Evolutionary conservation across 1,139 yeast species (phyloP), one percentile per base, ranked within the genome.

Genomic region (Suhomyces terraborum): DNA sequence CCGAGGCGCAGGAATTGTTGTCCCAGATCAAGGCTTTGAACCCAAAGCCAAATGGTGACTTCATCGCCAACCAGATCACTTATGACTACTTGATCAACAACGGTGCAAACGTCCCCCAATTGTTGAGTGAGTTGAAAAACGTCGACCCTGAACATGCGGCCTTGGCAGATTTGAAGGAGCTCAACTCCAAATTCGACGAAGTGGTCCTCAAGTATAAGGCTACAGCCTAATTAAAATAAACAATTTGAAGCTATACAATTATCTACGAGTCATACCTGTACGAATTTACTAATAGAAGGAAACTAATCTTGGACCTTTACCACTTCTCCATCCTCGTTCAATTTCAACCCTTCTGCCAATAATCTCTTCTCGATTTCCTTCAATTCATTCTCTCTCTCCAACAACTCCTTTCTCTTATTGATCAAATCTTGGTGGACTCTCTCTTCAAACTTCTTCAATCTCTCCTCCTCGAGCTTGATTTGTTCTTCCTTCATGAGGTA

Each of bases 381-480:
- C 58, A 93, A 77, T 61, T 93, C 98, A 53, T 83, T 80, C 64
- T 93, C 98, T 59, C 97, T 80, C 43, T 88, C 89, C 55, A 84
- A 74, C 50, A 93, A 76, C 62, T 88, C 96, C 55, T 84, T 82
- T 52, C 95, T 78, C 74, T 89, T 89, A 59, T 80, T 80, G 55
- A 86, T 74, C 63, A 93, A 76, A 61, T 91, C 98, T 57, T 85
- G 86, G 62, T 88, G 96, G 18, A 93, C 96, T 52, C 96, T 76
- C 59, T 84, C 88, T 64, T 85, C 94, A 57, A 84, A 85, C 40
- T 86, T 87, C 58, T 73, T 80, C 55, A 85, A 71, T 61, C 93
- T 77, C 61, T 84, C 93, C 63, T 85, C 93, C 61, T 85, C 94
- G 43, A 84, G 68, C 59, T 82, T 80, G 54, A 85, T 85, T 61